Evolutionary conservation across 129 eudicot genomes (phyloP).

Genomic region (Flaveria sonorensis): DNA sequence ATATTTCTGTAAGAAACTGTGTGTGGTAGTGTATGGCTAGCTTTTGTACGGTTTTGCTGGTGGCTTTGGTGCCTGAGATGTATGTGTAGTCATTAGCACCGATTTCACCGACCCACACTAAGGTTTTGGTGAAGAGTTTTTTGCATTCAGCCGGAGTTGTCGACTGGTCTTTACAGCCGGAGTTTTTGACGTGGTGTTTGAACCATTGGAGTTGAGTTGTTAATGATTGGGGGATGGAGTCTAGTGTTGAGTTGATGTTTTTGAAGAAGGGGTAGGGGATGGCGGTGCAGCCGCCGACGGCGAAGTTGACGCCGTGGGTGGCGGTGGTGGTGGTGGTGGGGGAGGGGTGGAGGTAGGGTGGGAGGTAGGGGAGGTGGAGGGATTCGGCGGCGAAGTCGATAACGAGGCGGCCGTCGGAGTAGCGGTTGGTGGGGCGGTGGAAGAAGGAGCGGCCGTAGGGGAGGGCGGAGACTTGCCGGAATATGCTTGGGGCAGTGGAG

Average conservation of each 20-base stretch:
- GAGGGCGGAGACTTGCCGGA: slow-evolving; percentile 24
- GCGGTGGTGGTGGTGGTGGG: neutral
- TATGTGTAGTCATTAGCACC: slow-evolving; percentile 46
- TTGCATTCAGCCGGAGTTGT: slow-evolving; percentile 28
- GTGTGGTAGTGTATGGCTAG: slow-evolving; percentile 31
- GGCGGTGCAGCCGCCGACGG: slow-evolving; percentile 42
- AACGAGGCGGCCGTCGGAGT: slow-evolving; percentile 52
- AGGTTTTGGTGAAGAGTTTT: slow-evolving; percentile 27
- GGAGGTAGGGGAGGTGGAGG: slow-evolving; percentile 38
- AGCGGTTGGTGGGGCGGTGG: slow-evolving; percentile 45
- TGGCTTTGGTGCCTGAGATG: neutral
- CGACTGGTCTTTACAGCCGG: slow-evolving; percentile 23
- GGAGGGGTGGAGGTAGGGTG: slow-evolving; percentile 29
- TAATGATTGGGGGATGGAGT: slow-evolving; percentile 26
- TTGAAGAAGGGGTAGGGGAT: slow-evolving; percentile 33
- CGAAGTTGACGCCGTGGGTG: slow-evolving; percentile 42
- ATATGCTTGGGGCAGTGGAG: slow-evolving; percentile 27
- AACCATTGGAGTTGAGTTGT: slow-evolving; percentile 40
- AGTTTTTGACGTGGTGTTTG: neutral
- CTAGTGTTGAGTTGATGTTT: slow-evolving; percentile 16
- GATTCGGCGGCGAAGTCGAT: slow-evolving; percentile 46
- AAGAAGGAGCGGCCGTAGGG: slow-evolving; percentile 49
- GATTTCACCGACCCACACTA: slow-evolving; percentile 45
- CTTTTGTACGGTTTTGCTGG: slow-evolving; percentile 28
- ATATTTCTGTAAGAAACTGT: slow-evolving; percentile 13